These are phyloP conservation scores for Candida hispaniensis DNA, from an alignment of 805 yeast genomes.

Conservation along the genomic window DNA sequence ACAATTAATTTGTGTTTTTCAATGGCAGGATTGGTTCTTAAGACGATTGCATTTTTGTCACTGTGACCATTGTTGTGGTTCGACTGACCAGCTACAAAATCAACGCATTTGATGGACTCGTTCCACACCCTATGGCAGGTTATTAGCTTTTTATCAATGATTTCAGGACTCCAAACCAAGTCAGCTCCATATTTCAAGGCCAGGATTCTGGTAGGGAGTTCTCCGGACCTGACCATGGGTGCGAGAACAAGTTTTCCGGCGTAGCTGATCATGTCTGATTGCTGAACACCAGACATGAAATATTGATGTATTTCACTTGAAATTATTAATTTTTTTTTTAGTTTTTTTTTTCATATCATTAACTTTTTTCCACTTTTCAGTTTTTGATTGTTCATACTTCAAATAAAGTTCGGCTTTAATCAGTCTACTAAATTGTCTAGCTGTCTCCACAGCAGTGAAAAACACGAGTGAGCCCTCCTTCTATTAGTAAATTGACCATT, in stretches of 20 bases:
- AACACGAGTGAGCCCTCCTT: too few relatives aligned
- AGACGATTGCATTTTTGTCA: conserved; percentile 42
- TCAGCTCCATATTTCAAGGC: conserved; percentile 84
- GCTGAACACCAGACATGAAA: too few relatives aligned
- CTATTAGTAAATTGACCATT: too few relatives aligned
- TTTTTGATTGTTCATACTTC: conserved; percentile 1
- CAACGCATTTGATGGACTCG: conserved; percentile 29
- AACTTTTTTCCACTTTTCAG: background rate
- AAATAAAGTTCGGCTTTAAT: background rate
- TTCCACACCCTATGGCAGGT: conserved; percentile 59
- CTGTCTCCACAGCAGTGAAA: too few relatives aligned
- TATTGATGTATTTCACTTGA: too few relatives aligned
- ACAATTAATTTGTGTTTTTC: conserved; percentile 67
- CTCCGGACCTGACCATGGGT: conserved; percentile 94
- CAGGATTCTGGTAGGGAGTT: conserved; percentile 75
- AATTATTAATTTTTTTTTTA: too few relatives aligned
- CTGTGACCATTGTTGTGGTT: conserved; percentile 26
- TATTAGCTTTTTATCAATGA: conserved; percentile 73
- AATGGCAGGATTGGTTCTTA: conserved; percentile 55
- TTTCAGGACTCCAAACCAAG: conserved; percentile 93
- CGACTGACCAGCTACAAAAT: conserved; percentile 24
- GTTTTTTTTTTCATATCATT: background rate
- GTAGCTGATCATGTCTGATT: conserved; percentile 58
- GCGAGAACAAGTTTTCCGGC: conserved; percentile 77
- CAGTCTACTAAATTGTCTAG: background rate